Base-by-base conservation (phyloP, 805 yeast genomes). In the Clavispora phyllophila region DNA sequence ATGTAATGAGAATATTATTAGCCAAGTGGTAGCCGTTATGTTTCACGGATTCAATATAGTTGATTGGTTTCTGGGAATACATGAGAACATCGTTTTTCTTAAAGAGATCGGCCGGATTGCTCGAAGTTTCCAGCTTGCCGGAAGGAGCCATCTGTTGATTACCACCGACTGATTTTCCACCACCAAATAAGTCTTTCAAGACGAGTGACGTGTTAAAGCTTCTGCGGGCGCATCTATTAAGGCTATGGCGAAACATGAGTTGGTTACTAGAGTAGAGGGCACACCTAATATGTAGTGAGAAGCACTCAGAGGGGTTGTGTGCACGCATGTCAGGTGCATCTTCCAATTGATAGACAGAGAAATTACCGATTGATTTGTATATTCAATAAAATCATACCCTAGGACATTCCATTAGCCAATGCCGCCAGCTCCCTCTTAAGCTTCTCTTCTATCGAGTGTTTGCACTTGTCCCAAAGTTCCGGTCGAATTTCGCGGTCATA, bases 1-100 rank as follows among this genome's bases (percentile, higher is more conserved):
- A 66, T 39, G 60, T 65, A 12, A 78, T 73, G 42, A 70, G 75
- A 41, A 70, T 59, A 45, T 75, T 76, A 45, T 75, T 76, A 3
- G 83, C 68, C 47, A 86, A 74, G 27, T 79, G 71, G 44, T 81
- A 79, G 2, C 88, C 82, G 52, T 82, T 75, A 5, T 58, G 50
- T 20, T 79, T 70, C 13, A 70, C 65, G 1, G 71, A 57, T 45
- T 70, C 75, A 24, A 70, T 68, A 46, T 70, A 69, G 50, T 69
- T 70, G 38, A 65, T 44, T 1, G 75, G 75, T 45, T 69, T 70
- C 23, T 58, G 62, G 3, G 73, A 64, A 51, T 58, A 66, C 64
- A 66, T 58, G 46, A 70, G 59, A 20, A 70, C 66, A 43, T 70
- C 75, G 50, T 70, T 70, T 49, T 62, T 68, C 47, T 68, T 70